Conservation (phyloP, 2,329 filamentous ascomycete genomes). For the Emydomyces testavorans region DNA sequence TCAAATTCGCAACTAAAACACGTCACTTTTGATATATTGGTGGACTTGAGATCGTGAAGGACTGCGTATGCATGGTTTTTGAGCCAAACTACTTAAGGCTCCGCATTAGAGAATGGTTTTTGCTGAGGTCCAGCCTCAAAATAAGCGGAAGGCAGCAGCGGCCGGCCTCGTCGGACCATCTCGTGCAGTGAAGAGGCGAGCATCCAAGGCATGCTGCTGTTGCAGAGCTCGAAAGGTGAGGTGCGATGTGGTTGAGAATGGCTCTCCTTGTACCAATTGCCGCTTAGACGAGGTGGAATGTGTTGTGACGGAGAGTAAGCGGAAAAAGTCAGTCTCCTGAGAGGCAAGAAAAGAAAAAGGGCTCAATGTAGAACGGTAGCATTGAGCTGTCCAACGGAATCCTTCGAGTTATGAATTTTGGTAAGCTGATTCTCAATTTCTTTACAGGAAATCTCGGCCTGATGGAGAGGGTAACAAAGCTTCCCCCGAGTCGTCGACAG, state of each 20-base stretch:
- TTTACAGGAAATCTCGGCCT: slow-evolving; percentile 31
- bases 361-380: neutral
- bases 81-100: neutral
- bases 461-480: slow-evolving; percentile 29
- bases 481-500: slow-evolving; percentile 26
- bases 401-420: neutral
- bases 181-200: slow-evolving; percentile 56
- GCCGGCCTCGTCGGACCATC: slow-evolving; percentile 44
- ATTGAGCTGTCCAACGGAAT: neutral
- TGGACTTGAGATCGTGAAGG: neutral
- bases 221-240: slow-evolving; percentile 43
- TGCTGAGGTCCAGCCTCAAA: slow-evolving; percentile 26
- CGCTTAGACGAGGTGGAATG: slow-evolving; percentile 22
- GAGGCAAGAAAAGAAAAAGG: neutral
- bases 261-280: slow-evolving; percentile 27
- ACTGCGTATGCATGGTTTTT: neutral
- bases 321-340: slow-evolving; percentile 47
- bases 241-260: slow-evolving; percentile 42
- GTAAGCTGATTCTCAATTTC: neutral
- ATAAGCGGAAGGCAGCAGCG: slow-evolving; percentile 47
- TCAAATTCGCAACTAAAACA: neutral
- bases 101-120: slow-evolving; percentile 11
- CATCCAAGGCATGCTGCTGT: slow-evolving; percentile 43
- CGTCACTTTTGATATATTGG: neutral
- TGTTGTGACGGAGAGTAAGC: slow-evolving; percentile 25